These are phyloP conservation scores for Rhizoctonia solani DNA, from an alignment of 1,284 basidiomycete genomes.

Conservation along the genomic window DNA sequence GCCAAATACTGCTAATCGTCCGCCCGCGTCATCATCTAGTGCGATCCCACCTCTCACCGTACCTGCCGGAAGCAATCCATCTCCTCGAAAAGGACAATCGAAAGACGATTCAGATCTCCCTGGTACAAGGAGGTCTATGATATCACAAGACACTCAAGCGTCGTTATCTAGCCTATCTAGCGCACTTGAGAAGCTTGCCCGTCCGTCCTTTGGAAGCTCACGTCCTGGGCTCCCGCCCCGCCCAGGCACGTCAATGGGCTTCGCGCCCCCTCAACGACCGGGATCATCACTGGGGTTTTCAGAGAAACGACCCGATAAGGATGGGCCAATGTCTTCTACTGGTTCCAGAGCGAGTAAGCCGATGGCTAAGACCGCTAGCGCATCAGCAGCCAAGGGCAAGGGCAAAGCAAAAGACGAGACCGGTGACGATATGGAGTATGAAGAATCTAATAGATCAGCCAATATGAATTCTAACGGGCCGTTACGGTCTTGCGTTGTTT, in stretches of 20 bases:
- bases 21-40: background rate
- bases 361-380: background rate
- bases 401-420: conserved; percentile 10
- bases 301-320: background rate
- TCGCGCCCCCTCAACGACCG: background rate
- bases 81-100: conserved; percentile 19
- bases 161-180: conserved; percentile 37
- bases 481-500: conserved; percentile 64
- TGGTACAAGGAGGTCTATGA: conserved; percentile 28
- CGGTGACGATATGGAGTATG: conserved; percentile 23
- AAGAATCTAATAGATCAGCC: background rate
- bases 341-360: background rate
- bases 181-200: conserved; percentile 38
- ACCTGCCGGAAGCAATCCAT: background rate
- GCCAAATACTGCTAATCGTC: background rate
- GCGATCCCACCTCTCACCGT: conserved; percentile 17
- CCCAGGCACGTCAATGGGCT: conserved; percentile 14
- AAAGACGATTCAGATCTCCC: conserved; percentile 30
- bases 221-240: conserved; percentile 34
- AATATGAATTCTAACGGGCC: conserved; percentile 28
- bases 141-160: conserved; percentile 36
- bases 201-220: conserved; percentile 20
- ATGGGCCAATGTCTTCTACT: background rate
- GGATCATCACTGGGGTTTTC: no score
- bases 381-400: conserved; percentile 5